Conservation (phyloP, 352 stramenopile genomes). For the Globisporangium barbulae region DNA sequence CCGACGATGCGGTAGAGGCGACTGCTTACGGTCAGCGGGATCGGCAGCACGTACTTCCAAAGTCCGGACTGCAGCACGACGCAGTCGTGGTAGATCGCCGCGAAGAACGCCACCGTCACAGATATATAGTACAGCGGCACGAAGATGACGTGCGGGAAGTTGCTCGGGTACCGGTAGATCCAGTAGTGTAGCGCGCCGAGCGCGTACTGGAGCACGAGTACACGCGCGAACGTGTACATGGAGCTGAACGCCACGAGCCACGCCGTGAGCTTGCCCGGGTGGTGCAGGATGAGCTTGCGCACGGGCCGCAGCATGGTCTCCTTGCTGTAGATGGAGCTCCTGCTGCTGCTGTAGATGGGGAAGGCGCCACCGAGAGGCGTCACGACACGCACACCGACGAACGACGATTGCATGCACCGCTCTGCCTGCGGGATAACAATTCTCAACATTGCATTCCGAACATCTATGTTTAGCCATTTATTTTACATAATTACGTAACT, state of each 20-base stretch:
- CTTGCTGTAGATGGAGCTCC: background rate
- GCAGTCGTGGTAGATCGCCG: conserved; percentile 45
- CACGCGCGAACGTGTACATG: conserved; percentile 67
- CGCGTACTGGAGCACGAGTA: conserved; percentile 55
- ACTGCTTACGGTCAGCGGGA: conserved; percentile 54
- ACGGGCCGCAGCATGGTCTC: conserved; percentile 20
- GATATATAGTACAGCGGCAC: conserved; percentile 53
- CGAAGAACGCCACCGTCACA: conserved; percentile 29
- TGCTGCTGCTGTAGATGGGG: background rate
- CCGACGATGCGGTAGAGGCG: conserved; percentile 53
- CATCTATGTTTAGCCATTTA: background rate
- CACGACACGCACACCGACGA: background rate
- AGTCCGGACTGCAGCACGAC: conserved; percentile 25
- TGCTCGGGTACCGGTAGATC: conserved; percentile 50
- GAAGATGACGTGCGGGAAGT: conserved; percentile 53
- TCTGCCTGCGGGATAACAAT: background rate
- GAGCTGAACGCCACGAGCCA: conserved; percentile 47
- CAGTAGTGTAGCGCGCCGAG: conserved; percentile 45
- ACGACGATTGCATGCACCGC: background rate
- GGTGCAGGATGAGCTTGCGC: conserved; percentile 61
- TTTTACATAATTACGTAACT: background rate
- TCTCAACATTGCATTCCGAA: background rate
- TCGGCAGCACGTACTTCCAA: conserved; percentile 64
- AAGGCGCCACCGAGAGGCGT: background rate
- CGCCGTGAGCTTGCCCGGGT: conserved; percentile 47